phyloP scores from a whole-genome alignment of 2,329 filamentous ascomycete genomes.

The Scedosporium apiospermum region DNA sequence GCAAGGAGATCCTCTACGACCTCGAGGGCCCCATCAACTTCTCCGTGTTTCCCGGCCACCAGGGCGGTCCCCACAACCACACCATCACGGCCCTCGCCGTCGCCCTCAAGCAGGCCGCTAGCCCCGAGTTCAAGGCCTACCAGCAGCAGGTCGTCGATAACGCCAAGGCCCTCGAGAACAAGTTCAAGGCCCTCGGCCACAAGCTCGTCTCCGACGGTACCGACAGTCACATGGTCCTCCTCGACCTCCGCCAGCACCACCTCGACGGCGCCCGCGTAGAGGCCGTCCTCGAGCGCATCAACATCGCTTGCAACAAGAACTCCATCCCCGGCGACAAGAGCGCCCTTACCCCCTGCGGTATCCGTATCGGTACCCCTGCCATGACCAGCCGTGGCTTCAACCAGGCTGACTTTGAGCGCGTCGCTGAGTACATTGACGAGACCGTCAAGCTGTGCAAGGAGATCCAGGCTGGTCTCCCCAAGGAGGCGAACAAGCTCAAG shows the following conservation, averaged over 20 bases:
- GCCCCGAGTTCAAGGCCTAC: slow-evolving; percentile 86
- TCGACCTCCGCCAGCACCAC: slow-evolving; percentile 79
- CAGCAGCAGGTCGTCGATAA: slow-evolving; percentile 89
- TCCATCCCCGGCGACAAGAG: slow-evolving; percentile 96
- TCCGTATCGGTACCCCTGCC: slow-evolving; percentile 92
- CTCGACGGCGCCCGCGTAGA: slow-evolving; percentile 94
- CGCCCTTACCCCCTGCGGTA: slow-evolving; percentile 84
- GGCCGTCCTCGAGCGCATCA: slow-evolving; percentile 92
- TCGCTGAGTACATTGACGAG: slow-evolving; percentile 81
- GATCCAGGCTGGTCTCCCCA: slow-evolving; percentile 74
- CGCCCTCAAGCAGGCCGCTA: slow-evolving; percentile 86
- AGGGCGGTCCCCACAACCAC: slow-evolving; percentile 98
- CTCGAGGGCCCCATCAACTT: slow-evolving; percentile 96
- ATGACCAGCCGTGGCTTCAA: slow-evolving; percentile 97
- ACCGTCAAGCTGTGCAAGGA: slow-evolving; percentile 85
- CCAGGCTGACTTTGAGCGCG: slow-evolving; percentile 82
- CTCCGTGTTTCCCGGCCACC: slow-evolving; percentile 97
- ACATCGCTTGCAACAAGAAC: slow-evolving; percentile 99
- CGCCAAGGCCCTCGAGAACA: slow-evolving; percentile 79
- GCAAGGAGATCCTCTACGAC: slow-evolving; percentile 84
- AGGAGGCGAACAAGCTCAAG: slow-evolving; percentile 98
- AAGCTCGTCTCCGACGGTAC: slow-evolving; percentile 93
- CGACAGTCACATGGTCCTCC: slow-evolving; percentile 93
- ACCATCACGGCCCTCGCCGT: slow-evolving; percentile 96
- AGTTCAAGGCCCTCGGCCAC: slow-evolving; percentile 80